A percentile compares a stretch with the other conserved stretches of the same genome.
phyloP scores from a whole-genome alignment of 148 eudicot species.

The Polygonum aviculare region DNA sequence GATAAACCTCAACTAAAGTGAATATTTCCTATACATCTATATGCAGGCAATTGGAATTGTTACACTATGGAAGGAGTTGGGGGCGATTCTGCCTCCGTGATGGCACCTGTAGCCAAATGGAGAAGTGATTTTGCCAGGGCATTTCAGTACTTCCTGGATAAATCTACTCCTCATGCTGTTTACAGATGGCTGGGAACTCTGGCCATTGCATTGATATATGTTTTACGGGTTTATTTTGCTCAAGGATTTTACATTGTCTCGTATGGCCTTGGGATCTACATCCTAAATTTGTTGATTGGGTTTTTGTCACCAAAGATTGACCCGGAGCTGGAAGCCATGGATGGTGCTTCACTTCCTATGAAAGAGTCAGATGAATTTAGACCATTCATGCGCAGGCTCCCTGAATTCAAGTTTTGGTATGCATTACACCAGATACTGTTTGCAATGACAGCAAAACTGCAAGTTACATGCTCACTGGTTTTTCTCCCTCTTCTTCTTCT shows the following conservation, averaged over 20 bases:
- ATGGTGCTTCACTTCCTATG: constrained; percentile 52
- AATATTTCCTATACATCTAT: neutral
- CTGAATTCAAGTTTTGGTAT: constrained; percentile 83
- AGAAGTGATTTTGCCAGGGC: constrained; percentile 33
- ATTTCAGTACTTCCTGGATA: constrained; percentile 57
- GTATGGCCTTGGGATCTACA: constrained; percentile 72
- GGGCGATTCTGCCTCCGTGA: constrained; percentile 22
- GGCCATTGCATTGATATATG: constrained; percentile 34
- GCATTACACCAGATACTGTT: neutral
- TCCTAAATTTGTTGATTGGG: constrained; percentile 70
- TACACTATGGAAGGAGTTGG: constrained; percentile 20
- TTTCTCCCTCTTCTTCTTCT: neutral
- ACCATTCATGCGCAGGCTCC: constrained; percentile 78
- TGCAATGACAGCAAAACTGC: no score
- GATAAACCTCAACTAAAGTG: neutral
- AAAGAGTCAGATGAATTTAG: constrained; percentile 57
- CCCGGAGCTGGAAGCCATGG: constrained; percentile 67
- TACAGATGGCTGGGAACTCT: constrained; percentile 67
- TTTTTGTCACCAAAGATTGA: constrained; percentile 77
- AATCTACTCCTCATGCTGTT: constrained; percentile 46
- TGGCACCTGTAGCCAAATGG: constrained; percentile 29
- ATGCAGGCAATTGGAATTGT: neutral
- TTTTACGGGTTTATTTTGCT: constrained; percentile 42
- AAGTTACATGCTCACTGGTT: no score
- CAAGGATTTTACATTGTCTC: constrained; percentile 68